A percentile compares a stretch with the other conserved stretches of the same genome.
phyloP scores from a whole-genome alignment of 371 early-diverging fungal species.

The Mucor lusitanicus region DNA sequence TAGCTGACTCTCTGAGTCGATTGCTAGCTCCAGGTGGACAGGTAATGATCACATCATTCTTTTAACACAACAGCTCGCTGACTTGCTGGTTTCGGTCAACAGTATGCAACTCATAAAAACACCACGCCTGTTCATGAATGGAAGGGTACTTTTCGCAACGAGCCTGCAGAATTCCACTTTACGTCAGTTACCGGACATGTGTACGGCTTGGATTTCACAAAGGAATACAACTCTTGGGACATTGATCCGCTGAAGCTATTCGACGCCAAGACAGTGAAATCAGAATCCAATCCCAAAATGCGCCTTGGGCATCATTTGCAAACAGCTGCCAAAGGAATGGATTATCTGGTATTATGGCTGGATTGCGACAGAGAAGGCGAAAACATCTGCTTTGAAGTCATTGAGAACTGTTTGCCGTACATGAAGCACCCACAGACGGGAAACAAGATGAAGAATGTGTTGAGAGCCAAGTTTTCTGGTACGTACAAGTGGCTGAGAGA shows the following conservation, averaged over 20 bases:
- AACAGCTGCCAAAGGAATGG: slow-evolving; percentile 42
- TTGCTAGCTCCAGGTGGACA: slow-evolving; percentile 52
- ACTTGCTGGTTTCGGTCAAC: neutral
- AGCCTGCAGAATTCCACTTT: slow-evolving; percentile 43
- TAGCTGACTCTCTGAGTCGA: slow-evolving; percentile 67
- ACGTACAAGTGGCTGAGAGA: neutral
- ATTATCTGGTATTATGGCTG: slow-evolving; percentile 69
- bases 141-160: slow-evolving; percentile 38
- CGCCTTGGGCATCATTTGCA: slow-evolving; percentile 49
- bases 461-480: slow-evolving; percentile 65
- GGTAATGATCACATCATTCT: slow-evolving; percentile 19
- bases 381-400: slow-evolving; percentile 72
- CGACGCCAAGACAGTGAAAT: slow-evolving; percentile 43
- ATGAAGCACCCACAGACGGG: slow-evolving; percentile 31
- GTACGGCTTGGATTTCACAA: slow-evolving; percentile 48
- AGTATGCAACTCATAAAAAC: slow-evolving; percentile 37
- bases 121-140: slow-evolving; percentile 53
- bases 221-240: slow-evolving; percentile 54
- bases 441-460: slow-evolving; percentile 34
- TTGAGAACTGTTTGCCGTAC: slow-evolving; percentile 34
- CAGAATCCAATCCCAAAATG: slow-evolving; percentile 52
- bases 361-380: slow-evolving; percentile 83
- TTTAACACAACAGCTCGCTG: neutral
- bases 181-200: slow-evolving; percentile 54
- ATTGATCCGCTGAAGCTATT: slow-evolving; percentile 48